phyloP scores from a whole-genome alignment of 345 rosid species.

The Lagerstroemia speciosa region DNA sequence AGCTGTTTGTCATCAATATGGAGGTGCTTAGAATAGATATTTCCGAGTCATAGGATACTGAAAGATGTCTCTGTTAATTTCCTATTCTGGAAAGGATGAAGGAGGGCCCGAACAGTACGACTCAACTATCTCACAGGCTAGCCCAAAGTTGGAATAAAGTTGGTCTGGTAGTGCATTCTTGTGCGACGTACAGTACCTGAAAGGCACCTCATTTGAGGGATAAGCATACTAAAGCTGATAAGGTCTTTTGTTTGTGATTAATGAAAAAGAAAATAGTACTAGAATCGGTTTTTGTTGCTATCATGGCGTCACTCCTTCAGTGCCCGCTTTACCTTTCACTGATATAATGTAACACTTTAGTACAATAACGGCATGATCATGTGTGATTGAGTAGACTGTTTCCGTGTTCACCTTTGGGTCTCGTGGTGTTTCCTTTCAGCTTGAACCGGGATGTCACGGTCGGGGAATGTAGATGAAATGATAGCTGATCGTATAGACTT shows the following conservation, averaged over 20 bases:
- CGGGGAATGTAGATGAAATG: not conserved
- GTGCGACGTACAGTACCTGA: constrained; percentile 1
- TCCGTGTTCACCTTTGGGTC: not conserved
- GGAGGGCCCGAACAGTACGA: not conserved
- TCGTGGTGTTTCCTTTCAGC: not conserved
- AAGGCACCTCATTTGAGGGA: constrained; percentile 1
- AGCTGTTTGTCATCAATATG: not conserved
- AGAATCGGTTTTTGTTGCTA: not conserved
- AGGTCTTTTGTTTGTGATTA: not conserved
- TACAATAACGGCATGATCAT: not conserved
- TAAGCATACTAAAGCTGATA: not conserved
- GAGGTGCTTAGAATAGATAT: not conserved
- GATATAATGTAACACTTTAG: too few species aligned
- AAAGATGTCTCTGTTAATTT: not conserved
- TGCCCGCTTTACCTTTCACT: not conserved
- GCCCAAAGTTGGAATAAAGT: constrained; percentile 20
- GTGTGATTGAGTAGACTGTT: not conserved
- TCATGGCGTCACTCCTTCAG: not conserved
- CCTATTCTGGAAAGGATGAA: not conserved
- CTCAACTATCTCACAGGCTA: not conserved
- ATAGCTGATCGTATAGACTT: not conserved
- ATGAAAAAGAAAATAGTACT: not conserved
- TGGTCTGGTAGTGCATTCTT: constrained; percentile 5
- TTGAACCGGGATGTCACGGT: not conserved
- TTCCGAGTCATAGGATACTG: constrained; percentile 2